These are phyloP conservation scores for Stropharia rugosoannulata DNA, from an alignment of 768 basidiomycete species.

Conservation along the genomic window DNA sequence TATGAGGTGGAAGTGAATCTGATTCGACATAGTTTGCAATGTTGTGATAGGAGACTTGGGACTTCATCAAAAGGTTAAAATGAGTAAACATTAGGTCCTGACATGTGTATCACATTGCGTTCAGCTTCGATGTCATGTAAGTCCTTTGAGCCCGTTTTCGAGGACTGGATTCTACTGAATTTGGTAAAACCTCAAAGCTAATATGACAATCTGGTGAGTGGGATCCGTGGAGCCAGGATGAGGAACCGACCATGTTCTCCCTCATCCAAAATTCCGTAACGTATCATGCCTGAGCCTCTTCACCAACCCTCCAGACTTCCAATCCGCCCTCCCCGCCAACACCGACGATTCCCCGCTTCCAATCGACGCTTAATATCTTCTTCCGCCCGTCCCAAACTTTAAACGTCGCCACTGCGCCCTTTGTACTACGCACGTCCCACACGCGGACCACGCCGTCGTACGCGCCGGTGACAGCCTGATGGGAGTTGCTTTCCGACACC, in stretches of 20 bases:
- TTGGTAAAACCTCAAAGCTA: conserved; percentile 8
- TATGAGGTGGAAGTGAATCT: too few relatives aligned
- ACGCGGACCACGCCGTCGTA: conserved; percentile 78
- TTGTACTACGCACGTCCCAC: conserved; percentile 76
- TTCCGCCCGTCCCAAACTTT: conserved; percentile 53
- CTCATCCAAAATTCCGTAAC: conserved; percentile 17
- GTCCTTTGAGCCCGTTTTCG: too few relatives aligned
- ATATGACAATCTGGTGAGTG: conserved; percentile 7
- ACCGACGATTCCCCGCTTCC: conserved; percentile 53
- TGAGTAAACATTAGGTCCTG: too few relatives aligned
- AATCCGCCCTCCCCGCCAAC: conserved; percentile 67
- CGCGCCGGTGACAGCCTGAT: conserved; percentile 68
- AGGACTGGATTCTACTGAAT: too few relatives aligned
- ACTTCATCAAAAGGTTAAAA: too few relatives aligned
- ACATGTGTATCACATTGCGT: too few relatives aligned
- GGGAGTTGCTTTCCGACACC: conserved; percentile 21
- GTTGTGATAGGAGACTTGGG: too few relatives aligned
- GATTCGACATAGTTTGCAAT: too few relatives aligned
- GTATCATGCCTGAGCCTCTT: conserved; percentile 24
- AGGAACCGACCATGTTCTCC: conserved; percentile 12
- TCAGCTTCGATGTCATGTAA: too few relatives aligned
- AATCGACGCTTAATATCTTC: conserved; percentile 62
- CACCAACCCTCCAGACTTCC: conserved; percentile 60
- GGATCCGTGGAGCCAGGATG: not conserved
- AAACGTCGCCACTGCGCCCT: conserved; percentile 63